Percentiles rank a stretch among this genome's conserved stretches.
Evolutionary conservation across 2,329 filamentous ascomycete genomes (phyloP).

Genomic region (Cladophialophora bantiana): DNA sequence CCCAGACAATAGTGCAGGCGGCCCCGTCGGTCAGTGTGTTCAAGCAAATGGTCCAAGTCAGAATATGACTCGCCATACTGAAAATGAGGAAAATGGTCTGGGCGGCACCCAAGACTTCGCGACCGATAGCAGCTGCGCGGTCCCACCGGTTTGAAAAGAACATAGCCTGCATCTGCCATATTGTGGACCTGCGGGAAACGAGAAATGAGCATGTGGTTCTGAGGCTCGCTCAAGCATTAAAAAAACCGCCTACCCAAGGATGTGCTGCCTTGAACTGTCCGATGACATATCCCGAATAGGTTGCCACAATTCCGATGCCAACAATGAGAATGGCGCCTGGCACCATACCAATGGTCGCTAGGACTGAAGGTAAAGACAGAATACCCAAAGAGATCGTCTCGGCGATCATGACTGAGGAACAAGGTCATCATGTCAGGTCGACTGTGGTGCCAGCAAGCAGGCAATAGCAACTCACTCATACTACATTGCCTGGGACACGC

Average conservation of each 20-base stretch:
- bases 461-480: conserved; percentile 24
- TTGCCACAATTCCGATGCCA: conserved; percentile 61
- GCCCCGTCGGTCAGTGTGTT: conserved; percentile 68
- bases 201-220: conserved; percentile 11
- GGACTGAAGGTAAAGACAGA: conserved; percentile 61
- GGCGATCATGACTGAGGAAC: conserved; percentile 60
- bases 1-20: conserved; percentile 70
- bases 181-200: conserved; percentile 61
- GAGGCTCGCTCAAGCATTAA: not conserved
- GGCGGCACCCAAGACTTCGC: conserved; percentile 67
- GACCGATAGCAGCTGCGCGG: conserved; percentile 54
- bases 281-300: conserved; percentile 68
- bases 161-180: conserved; percentile 71
- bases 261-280: conserved; percentile 65
- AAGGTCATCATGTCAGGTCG: conserved; percentile 2
- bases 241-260: conserved; percentile 32
- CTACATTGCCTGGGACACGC: conserved; percentile 28
- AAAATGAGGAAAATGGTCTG: conserved; percentile 72
- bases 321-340: conserved; percentile 63
- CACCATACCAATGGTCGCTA: conserved; percentile 61
- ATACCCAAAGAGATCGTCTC: conserved; percentile 66
- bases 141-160: conserved; percentile 61
- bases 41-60: conserved; percentile 74
- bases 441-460: not conserved
- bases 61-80: conserved; percentile 73